Evolutionary conservation across 2,329 filamentous ascomycete species (phyloP).

Genomic region (Beauveria australis): DNA sequence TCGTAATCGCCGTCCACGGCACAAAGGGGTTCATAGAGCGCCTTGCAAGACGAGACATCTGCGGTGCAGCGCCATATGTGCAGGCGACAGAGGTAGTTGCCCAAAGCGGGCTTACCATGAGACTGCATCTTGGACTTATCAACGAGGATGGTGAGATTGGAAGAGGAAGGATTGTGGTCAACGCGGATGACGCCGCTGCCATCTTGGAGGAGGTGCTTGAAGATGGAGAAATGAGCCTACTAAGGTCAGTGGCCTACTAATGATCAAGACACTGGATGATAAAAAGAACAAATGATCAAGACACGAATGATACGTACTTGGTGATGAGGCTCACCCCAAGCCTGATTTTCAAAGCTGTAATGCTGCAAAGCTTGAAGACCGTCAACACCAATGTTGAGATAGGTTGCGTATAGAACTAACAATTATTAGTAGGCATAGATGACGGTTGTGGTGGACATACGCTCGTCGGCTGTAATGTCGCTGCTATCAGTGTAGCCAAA

Average conservation of each 20-base stretch:
- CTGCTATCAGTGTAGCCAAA: not conserved
- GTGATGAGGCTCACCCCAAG: not conserved
- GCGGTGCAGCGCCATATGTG: slow-evolving; percentile 2
- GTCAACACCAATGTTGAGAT: not conserved
- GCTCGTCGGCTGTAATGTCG: not conserved
- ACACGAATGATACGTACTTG: not conserved
- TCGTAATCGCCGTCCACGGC: not conserved
- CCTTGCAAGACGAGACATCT: not conserved
- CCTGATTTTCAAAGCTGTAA: not conserved
- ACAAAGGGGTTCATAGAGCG: not conserved
- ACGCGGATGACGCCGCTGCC: not conserved
- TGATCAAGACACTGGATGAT: too few relatives aligned
- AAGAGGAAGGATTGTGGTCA: not conserved
- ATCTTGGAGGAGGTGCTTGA: not conserved
- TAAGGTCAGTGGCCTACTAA: not conserved
- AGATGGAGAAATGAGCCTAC: not conserved
- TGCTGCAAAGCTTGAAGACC: not conserved
- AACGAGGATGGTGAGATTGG: not conserved
- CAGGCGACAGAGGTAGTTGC: not conserved
- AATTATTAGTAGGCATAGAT: not conserved
- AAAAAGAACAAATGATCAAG: too few relatives aligned
- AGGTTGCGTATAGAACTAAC: not conserved
- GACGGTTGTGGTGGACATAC: not conserved
- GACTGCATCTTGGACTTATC: not conserved
- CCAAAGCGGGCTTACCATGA: not conserved